Conservation (phyloP, 2,329 filamentous ascomycete genomes). For the Sclerotinia spermophila region DNA sequence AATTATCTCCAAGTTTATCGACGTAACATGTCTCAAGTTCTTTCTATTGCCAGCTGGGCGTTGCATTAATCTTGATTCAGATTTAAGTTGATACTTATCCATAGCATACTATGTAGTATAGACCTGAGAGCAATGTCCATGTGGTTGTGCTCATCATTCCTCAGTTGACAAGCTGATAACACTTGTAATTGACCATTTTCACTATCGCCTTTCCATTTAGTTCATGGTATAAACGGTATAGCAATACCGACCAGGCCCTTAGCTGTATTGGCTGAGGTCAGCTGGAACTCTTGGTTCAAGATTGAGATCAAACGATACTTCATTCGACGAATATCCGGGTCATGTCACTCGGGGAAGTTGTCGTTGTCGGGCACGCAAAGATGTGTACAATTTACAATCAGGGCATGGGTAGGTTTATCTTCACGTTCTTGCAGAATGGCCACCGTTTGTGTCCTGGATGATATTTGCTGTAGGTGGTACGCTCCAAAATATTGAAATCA, state of each 20-base stretch:
- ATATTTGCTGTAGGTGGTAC: not conserved
- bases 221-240: not conserved
- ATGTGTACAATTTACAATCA: not conserved
- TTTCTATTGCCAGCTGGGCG: not conserved
- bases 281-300: not conserved
- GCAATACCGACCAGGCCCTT: not conserved
- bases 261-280: not conserved
- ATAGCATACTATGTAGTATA: not conserved
- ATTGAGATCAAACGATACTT: not conserved
- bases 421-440: not conserved
- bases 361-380: not conserved
- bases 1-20: not conserved
- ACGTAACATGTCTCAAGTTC: not conserved
- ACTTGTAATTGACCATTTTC: not conserved
- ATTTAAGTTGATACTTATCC: too few relatives aligned
- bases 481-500: not conserved
- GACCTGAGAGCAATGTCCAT: not conserved
- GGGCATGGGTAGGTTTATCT: not conserved
- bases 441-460: not conserved
- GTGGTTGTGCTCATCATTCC: not conserved
- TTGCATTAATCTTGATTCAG: not conserved
- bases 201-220: not conserved
- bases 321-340: not conserved
- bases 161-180: not conserved
- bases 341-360: not conserved